Base-by-base conservation (phyloP, 345 rosid genomes). In the Salix dunnii region DNA sequence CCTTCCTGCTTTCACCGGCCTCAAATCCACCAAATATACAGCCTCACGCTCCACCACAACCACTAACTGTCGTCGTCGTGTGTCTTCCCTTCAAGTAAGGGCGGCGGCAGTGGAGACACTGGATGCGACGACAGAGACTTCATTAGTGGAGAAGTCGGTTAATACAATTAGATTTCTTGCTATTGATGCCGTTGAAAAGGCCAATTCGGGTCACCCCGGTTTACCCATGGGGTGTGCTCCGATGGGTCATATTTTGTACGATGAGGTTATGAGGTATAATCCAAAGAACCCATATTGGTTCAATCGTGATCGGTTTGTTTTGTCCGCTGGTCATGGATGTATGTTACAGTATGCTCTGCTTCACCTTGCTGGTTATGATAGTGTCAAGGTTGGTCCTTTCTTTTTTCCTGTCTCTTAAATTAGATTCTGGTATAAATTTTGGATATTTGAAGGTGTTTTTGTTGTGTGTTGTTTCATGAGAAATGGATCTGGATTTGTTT, bases 171-270 rank as follows among this genome's bases (percentile, higher is more conserved):
- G 99, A 84, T 93, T 95, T 81, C 85, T 95, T 35, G 91, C 97
- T 30, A 75, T 95, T 51, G 99, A 95, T 76, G 96, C 99, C 6
- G 99, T 95, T 13, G 97, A 95, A 88, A 95, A 93, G 86, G 99
- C 97, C 1, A 95, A 95, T 78, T 95, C 97, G 6, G 99, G 97
- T 3, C 97, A 95, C 77, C 99, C 99, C 1, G 99, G 98, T 31
- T 84, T 95, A 71, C 99, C 99, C 25, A 93, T 95, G 99, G 99
- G 99, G 0, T 95, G 97, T 80, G 97, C 99, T 64, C 99, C 99
- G 40, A 78, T 93, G 90, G 93, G 94, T 36, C 99, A 95, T 79
- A 84, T 95, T 4, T 82, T 95, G 80, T 95, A 87, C 81, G 99
- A 95, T 72, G 99, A 96, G 74, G 74, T 93, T 43, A 93, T 93